phyloP scores from a whole-genome alignment of 1,284 basidiomycete genomes.

The Phylloboletellus chloephorus region DNA sequence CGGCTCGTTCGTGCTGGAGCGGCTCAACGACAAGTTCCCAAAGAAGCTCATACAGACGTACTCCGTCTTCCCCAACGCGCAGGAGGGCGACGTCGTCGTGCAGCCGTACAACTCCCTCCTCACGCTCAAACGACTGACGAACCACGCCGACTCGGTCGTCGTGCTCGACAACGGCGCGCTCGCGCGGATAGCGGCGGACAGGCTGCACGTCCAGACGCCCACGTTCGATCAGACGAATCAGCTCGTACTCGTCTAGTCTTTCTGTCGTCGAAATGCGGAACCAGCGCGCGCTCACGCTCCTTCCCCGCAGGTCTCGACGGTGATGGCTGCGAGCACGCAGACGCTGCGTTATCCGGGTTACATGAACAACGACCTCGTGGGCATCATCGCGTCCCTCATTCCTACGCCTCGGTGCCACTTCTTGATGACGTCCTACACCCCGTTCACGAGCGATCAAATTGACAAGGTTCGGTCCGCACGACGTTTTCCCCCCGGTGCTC shows the following conservation, averaged over 20 bases:
- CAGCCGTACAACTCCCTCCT: constrained; percentile 97
- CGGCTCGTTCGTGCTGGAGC: constrained; percentile 94
- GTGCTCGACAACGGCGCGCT: constrained; percentile 97
- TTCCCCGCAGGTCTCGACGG: constrained; percentile 73
- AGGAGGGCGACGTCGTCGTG: constrained; percentile 91
- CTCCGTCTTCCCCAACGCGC: constrained; percentile 94
- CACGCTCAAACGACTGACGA: constrained; percentile 91
- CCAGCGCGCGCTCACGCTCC: constrained; percentile 6
- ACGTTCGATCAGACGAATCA: constrained; percentile 95
- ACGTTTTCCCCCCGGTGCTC: not conserved
- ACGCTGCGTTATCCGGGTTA: constrained; percentile 97
- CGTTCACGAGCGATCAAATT: constrained; percentile 94
- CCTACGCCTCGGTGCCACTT: constrained; percentile 99
- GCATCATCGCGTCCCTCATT: constrained; percentile 95
- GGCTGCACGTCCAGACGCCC: constrained; percentile 86
- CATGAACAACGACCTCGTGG: constrained; percentile 99
- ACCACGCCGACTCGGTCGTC: constrained; percentile 96
- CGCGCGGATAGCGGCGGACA: constrained; percentile 85
- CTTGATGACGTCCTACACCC: constrained; percentile 99
- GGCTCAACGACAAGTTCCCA: constrained; percentile 95
- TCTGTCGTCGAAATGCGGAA: not conserved
- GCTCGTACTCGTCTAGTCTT: constrained; percentile 49
- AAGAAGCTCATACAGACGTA: constrained; percentile 99
- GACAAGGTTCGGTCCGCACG: constrained; percentile 64
- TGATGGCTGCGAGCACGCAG: constrained; percentile 96